Evolutionary conservation across 306 rosid species (phyloP), one percentile per base, ranked within the genome.

Genomic region (Quercus engelmannii): DNA sequence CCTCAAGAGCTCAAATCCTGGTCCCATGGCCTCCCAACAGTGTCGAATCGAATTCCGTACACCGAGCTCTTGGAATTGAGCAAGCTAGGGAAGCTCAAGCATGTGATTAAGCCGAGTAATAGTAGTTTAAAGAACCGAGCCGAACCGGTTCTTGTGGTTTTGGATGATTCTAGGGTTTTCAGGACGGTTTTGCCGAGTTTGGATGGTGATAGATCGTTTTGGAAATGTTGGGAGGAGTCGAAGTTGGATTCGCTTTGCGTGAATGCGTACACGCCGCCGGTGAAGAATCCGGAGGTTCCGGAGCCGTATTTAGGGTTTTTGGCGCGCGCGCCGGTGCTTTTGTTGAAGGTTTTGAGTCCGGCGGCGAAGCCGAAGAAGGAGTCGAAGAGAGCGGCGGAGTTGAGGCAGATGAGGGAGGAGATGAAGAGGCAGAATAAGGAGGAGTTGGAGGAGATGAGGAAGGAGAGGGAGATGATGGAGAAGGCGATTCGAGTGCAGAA

Each of bases 201-300:
- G 74, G 91, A 84, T 46, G 79, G 85, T 69, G 90, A 92, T 64
- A 71, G 67, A 35, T 81, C 55, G 82, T 95, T 95, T 70, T 95
- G 99, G 99, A 87, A 85, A 68, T 69, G 56, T 7, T 95, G 97
- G 96, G 91, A 89, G 59, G 90, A 82, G 76, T 82, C 90, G 57
- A 86, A 81, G 30, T 74, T 90, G 41, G 98, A 91, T 23, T 73
- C 93, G 5, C 59, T 88, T 9, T 92, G 97, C 74, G 86, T 95
- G 54, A 95, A 91, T 71, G 90, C 99, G 1, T 95, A 89, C 75
- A 73, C 98, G 2, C 99, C 99, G 18, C 97, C 94, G 23, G 11
- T 89, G 12, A 91, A 87, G 91, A 76, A 8, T 73, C 99, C 97
- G 30, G 98, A 91, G 54, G 26, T 90, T 76, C 97, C 97, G 0